Evolutionary conservation across 495 filamentous ascomycete species (phyloP).

Genomic region (Hypoxylon trugodes): DNA sequence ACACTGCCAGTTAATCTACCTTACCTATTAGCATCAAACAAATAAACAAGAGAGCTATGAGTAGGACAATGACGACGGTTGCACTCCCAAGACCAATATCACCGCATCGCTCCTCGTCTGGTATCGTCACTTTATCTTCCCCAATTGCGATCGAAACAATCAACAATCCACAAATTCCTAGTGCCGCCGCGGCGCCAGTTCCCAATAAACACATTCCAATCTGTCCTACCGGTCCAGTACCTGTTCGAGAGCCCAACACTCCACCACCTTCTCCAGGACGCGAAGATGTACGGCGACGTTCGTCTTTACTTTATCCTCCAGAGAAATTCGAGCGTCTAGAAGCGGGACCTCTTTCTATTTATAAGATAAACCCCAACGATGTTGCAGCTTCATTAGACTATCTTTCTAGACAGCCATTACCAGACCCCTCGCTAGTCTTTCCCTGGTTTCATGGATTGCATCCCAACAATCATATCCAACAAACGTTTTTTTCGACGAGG

Average conservation of each 20-base stretch:
- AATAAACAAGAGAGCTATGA: conserved; percentile 21
- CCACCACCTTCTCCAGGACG: conserved; percentile 71
- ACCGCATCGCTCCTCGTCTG: conserved; percentile 55
- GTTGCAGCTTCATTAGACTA: conserved; percentile 79
- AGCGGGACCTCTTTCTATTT: conserved; percentile 68
- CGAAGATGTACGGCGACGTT: conserved; percentile 59
- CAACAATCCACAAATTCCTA: conserved; percentile 47
- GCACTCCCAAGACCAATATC: conserved; percentile 61
- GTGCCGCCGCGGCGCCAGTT: conserved; percentile 62
- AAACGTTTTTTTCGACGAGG: conserved; percentile 85
- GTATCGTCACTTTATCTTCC: conserved; percentile 57
- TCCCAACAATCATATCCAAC: conserved; percentile 84
- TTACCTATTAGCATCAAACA: conserved; percentile 10
- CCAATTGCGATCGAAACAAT: conserved; percentile 60
- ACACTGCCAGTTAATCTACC: conserved; percentile 4
- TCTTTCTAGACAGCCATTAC: conserved; percentile 76
- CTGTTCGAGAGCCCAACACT: conserved; percentile 65
- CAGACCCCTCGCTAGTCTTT: conserved; percentile 84
- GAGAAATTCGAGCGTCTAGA: conserved; percentile 64
- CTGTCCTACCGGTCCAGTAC: conserved; percentile 80
- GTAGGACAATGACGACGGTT: conserved; percentile 60
- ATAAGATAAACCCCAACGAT: conserved; percentile 72
- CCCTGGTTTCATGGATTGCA: conserved; percentile 99
- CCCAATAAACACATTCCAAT: conserved; percentile 91
- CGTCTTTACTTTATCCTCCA: conserved; percentile 74